These are phyloP conservation scores for Solanum habrochaites DNA, from an alignment of 257 asterid species.

Conservation along the genomic window DNA sequence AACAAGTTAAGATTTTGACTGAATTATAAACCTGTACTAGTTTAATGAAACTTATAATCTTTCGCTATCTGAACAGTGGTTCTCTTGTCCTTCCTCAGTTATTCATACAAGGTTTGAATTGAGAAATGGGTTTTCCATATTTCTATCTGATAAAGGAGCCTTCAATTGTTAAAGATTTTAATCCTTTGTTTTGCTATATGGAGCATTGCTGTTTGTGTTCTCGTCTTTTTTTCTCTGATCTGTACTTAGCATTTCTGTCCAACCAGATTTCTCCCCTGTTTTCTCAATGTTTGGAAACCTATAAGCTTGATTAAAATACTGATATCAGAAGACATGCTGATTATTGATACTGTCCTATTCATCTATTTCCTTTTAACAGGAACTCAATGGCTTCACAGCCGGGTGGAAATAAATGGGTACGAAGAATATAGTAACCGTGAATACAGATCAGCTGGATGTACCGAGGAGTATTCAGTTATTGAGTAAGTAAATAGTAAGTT, in stretches of 20 bases:
- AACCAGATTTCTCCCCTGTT: background rate
- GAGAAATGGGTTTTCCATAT: background rate
- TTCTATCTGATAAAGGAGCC: background rate
- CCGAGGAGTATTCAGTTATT: conserved; percentile 73
- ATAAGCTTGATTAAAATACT: background rate
- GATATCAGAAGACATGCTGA: background rate
- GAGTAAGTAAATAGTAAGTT: conserved; percentile 40
- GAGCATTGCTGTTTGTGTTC: background rate
- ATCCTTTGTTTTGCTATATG: background rate
- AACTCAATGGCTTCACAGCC: conserved; percentile 96
- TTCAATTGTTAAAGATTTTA: background rate
- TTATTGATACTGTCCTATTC: background rate
- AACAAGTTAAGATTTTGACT: background rate
- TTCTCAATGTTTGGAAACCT: background rate
- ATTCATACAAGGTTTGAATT: background rate
- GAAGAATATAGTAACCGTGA: conserved; percentile 90
- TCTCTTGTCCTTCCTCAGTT: background rate
- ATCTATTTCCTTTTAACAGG: conserved; percentile 31
- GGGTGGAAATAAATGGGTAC: conserved; percentile 74
- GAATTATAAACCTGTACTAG: background rate
- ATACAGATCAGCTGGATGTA: conserved; percentile 82
- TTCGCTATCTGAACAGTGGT: background rate
- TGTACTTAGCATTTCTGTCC: background rate
- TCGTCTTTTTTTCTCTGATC: background rate
- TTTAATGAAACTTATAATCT: background rate